These are phyloP conservation scores for Entomortierella parvispora DNA, from an alignment of 192 early-diverging fungal species.

Conservation along the genomic window DNA sequence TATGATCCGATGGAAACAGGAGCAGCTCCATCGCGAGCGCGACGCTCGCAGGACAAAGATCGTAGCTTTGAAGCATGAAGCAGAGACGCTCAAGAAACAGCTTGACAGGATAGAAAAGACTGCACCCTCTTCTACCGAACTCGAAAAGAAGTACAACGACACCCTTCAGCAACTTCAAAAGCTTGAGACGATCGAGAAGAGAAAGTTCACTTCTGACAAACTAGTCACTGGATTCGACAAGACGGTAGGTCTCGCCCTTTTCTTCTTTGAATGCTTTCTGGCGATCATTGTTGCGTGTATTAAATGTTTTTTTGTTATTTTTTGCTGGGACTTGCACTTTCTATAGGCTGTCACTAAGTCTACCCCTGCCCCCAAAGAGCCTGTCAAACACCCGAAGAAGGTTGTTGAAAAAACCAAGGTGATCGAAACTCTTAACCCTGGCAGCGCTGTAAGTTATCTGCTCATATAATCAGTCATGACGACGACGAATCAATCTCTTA, in stretches of 20 bases:
- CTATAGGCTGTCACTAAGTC: constrained; percentile 60
- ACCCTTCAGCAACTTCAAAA: constrained; percentile 62
- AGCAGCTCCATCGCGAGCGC: constrained; percentile 88
- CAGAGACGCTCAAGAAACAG: constrained; percentile 57
- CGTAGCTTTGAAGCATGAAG: constrained; percentile 49
- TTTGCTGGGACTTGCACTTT: not conserved
- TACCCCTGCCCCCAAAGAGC: constrained; percentile 26
- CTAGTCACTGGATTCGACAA: constrained; percentile 73
- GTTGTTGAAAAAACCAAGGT: constrained; percentile 66
- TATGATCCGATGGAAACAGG: constrained; percentile 90
- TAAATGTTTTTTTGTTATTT: not conserved
- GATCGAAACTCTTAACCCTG: constrained; percentile 74
- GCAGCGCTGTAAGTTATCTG: constrained; percentile 44
- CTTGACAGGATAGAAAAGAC: constrained; percentile 52
- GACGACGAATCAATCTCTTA: not conserved
- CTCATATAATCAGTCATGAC: not conserved
- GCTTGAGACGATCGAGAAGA: constrained; percentile 67
- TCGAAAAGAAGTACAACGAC: constrained; percentile 39
- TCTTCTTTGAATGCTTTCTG: no score
- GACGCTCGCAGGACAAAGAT: constrained; percentile 78
- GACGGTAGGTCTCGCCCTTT: constrained; percentile 55
- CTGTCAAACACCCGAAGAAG: constrained; percentile 53
- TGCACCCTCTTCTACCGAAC: constrained; percentile 28
- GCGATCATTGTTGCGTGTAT: not conserved
- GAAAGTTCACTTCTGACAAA: constrained; percentile 77